Conservation (phyloP, 1,284 basidiomycete species). For the Marasmius tenuissimus region DNA sequence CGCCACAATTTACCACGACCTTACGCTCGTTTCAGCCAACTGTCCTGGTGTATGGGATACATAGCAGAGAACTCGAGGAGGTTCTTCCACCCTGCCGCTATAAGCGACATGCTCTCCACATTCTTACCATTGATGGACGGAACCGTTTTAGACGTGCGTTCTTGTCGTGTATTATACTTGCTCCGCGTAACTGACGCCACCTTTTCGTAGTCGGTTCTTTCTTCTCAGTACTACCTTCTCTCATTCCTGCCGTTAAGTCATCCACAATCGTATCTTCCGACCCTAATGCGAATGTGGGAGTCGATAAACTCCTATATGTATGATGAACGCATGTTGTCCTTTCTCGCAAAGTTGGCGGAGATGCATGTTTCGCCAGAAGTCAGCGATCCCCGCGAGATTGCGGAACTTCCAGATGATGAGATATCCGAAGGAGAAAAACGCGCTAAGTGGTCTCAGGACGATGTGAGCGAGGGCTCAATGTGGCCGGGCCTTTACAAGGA, state of each 20-base stretch:
- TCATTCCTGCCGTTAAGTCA: slow-evolving; percentile 80
- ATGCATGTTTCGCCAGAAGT: slow-evolving; percentile 72
- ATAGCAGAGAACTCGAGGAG: slow-evolving; percentile 80
- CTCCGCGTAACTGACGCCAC: slow-evolving; percentile 9
- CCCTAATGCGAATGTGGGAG: slow-evolving; percentile 82
- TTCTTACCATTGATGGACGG: slow-evolving; percentile 81
- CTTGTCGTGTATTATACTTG: not conserved
- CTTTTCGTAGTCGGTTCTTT: slow-evolving; percentile 60
- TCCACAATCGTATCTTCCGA: slow-evolving; percentile 78
- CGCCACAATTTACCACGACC: not conserved
- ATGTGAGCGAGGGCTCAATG: slow-evolving; percentile 35
- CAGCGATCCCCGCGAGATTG: slow-evolving; percentile 68
- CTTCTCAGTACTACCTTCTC: slow-evolving; percentile 79
- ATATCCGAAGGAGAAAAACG: slow-evolving; percentile 61
- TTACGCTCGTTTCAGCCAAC: slow-evolving; percentile 47
- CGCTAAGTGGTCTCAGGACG: slow-evolving; percentile 53
- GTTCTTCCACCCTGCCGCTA: slow-evolving; percentile 90
- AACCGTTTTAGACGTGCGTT: slow-evolving; percentile 68
- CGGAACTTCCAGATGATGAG: slow-evolving; percentile 72
- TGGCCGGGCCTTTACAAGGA: slow-evolving; percentile 80
- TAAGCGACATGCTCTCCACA: slow-evolving; percentile 86
- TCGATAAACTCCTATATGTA: slow-evolving; percentile 82
- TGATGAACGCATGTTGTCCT: slow-evolving; percentile 80
- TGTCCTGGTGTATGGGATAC: slow-evolving; percentile 83
- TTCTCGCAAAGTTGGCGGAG: slow-evolving; percentile 69